Evolutionary conservation across 768 basidiomycete species (phyloP).

Genomic region (Tricholoma bakamatsutake): DNA sequence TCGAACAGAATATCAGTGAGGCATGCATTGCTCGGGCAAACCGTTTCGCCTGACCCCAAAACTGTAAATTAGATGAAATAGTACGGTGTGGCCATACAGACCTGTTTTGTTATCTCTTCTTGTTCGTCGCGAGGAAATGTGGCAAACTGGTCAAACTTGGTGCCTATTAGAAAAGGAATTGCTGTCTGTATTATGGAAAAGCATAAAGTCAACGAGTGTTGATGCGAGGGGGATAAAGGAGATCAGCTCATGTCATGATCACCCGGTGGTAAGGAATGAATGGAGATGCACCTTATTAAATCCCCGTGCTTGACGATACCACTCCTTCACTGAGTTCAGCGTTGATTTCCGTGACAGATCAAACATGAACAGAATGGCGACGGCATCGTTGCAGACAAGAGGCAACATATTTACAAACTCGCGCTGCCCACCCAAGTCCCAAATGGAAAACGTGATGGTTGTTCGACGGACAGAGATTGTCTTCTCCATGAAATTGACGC

Average conservation of each 20-base stretch:
- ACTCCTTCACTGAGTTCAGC: constrained; percentile 97
- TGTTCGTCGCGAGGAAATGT: constrained; percentile 97
- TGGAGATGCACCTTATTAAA: constrained; percentile 84
- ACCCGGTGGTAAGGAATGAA: background rate
- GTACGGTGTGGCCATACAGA: constrained; percentile 18
- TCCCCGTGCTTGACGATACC: constrained; percentile 98
- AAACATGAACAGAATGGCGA: constrained; percentile 99
- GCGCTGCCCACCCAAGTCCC: constrained; percentile 95
- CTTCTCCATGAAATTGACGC: constrained; percentile 99
- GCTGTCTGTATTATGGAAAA: constrained; percentile 65
- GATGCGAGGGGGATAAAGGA: background rate
- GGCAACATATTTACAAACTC: constrained; percentile 99
- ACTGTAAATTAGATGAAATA: constrained; percentile 1
- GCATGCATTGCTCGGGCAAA: constrained; percentile 99
- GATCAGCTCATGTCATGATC: background rate
- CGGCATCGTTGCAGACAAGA: constrained; percentile 98
- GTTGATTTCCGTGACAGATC: constrained; percentile 97
- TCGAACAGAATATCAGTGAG: constrained; percentile 98
- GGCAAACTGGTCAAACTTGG: constrained; percentile 96
- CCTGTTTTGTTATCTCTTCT: constrained; percentile 99
- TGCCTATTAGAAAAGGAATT: constrained; percentile 97
- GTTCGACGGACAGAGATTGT: constrained; percentile 97
- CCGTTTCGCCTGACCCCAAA: constrained; percentile 76
- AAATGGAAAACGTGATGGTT: constrained; percentile 99
- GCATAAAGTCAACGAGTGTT: background rate